Percentiles rank a stretch among this genome's conserved stretches.
phyloP scores from a whole-genome alignment of 2,329 filamentous ascomycete genomes.

The Davidsoniella neocaledoniae region DNA sequence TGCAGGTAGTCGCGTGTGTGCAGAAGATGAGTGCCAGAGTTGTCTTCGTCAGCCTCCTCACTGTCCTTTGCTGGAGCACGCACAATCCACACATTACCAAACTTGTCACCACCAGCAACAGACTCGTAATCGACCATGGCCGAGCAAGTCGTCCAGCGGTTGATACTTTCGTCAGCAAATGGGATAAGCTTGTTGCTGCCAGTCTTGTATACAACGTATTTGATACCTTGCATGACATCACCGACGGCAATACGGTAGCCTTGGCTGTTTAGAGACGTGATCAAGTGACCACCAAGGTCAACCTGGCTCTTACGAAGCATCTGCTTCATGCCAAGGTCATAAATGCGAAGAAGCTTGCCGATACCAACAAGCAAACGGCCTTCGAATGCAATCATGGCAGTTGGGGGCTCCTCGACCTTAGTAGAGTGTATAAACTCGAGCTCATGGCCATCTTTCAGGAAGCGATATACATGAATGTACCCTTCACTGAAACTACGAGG shows the following conservation, averaged over 20 bases:
- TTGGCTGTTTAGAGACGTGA: constrained; percentile 76
- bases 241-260: constrained; percentile 82
- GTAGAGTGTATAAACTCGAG: constrained; percentile 96
- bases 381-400: constrained; percentile 85
- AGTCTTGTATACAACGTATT: constrained; percentile 84
- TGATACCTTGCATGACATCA: constrained; percentile 83
- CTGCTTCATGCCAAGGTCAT: constrained; percentile 85
- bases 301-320: constrained; percentile 83
- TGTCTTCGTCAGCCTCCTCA: constrained; percentile 78
- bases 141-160: constrained; percentile 79
- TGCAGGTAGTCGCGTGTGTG: constrained; percentile 84
- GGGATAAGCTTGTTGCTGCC: constrained; percentile 83
- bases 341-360: constrained; percentile 66
- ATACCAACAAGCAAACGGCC: constrained; percentile 77
- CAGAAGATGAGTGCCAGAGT: constrained; percentile 73
- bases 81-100: constrained; percentile 88
- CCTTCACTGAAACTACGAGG: constrained; percentile 62
- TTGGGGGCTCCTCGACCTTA: constrained; percentile 72
- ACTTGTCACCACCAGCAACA: constrained; percentile 87
- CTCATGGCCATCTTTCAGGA: constrained; percentile 71
- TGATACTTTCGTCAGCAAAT: constrained; percentile 78
- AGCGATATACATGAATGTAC: constrained; percentile 82
- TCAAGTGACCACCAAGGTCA: constrained; percentile 62
- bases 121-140: constrained; percentile 98
- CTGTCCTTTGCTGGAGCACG: constrained; percentile 75